A percentile compares a stretch with the other conserved stretches of the same genome.
These are phyloP conservation scores for Pichia sp. DNA, from an alignment of 1,139 yeast species.

Conservation along the genomic window DNA sequence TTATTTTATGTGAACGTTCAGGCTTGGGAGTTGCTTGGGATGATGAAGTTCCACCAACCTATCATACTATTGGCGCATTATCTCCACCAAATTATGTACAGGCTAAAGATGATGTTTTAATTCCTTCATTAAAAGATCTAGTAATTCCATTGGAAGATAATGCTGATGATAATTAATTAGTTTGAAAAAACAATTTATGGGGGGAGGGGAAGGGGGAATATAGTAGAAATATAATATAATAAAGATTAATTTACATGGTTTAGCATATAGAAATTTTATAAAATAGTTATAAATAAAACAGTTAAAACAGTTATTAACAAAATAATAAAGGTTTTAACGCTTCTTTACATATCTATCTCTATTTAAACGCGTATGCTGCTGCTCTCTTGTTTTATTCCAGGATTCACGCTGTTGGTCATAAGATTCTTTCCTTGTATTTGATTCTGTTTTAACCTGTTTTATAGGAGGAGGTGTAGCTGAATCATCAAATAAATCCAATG, in stretches of 20 bases:
- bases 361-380: constrained; percentile 4
- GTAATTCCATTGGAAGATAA: constrained; percentile 22
- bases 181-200: too few relatives aligned
- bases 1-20: constrained; percentile 76
- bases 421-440: constrained; percentile 1
- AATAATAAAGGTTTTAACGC: too few relatives aligned
- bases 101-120: constrained; percentile 16
- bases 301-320: too few relatives aligned
- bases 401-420: constrained; percentile 1
- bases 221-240: too few relatives aligned
- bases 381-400: constrained; percentile 2
- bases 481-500: constrained; percentile 6
- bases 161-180: background rate
- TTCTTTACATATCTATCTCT: constrained; percentile 3
- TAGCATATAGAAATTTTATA: too few relatives aligned
- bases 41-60: constrained; percentile 97
- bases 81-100: constrained; percentile 76
- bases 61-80: constrained; percentile 72
- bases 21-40: constrained; percentile 99
- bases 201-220: too few relatives aligned
- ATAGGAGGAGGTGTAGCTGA: background rate
- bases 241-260: too few relatives aligned
- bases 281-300: too few relatives aligned
- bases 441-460: background rate
- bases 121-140: constrained; percentile 12